Base-by-base conservation (phyloP, 257 asterid species). In the Nicotiana obtusifolia region DNA sequence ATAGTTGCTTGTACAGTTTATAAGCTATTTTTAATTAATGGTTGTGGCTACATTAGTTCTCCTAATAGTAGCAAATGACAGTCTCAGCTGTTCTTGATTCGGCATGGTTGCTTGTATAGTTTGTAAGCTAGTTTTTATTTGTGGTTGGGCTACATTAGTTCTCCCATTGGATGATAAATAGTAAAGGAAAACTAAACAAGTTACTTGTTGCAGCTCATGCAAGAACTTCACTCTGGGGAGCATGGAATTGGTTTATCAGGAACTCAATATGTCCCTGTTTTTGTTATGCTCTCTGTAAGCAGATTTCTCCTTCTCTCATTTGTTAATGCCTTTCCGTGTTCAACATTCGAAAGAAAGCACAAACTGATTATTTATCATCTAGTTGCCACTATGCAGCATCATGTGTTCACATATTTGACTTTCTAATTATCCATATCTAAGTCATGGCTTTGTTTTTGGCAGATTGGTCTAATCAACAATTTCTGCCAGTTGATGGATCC, bases 401-500 rank as follows among this genome's bases (percentile, higher is more conserved):
- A 44, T 57, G 28, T 76, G 35, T 30, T 30, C 31, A 47, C 81
- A 76, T 44, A 53, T 78, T 84, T 61, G 49, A 69, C 81, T 65
- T 80, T 85, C 64, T 28, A 2, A 20, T n/a, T 67, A 64, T 30
- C 69, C 68, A 75, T 30, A 47, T 80, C 77, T 71, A 81, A 33
- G 65, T 75, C 33, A 67, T 64, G 69, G 67, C 56, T 82, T 82
- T 64, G 30, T 73, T 82, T 86, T 67, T 88, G 54, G 86, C 90
- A 92, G 97, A 87, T 86, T 84, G 92, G 91, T 78, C 62, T 88
- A 84, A 88, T 92, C 89, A 86, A 89, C 92, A 90, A 89, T 64
- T 89, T 88, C 82, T 89, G 97, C 89, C 92, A 92, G 89, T 83
- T 90, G 89, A 85, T 90, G 86, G 92, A 92, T 88, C 93, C 94